phyloP scores from a whole-genome alignment of 345 rosid genomes.

The Hirschfeldia incana region DNA sequence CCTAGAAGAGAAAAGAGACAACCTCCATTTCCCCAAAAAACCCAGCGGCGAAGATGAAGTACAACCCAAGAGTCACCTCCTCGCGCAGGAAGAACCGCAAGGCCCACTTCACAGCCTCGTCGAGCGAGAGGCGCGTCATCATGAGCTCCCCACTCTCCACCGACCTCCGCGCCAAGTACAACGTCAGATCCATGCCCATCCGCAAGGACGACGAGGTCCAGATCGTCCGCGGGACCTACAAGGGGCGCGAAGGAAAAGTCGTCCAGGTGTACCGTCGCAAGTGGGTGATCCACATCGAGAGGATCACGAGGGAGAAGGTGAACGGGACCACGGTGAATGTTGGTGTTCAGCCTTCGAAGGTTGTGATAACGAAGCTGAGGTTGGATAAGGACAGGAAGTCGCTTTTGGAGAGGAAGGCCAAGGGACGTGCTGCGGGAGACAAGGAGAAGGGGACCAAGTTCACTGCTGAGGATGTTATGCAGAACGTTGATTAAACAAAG shows the following conservation, averaged over 20 bases:
- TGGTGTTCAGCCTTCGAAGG: not conserved
- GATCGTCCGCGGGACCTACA: not conserved
- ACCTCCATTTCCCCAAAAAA: not conserved
- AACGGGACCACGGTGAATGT: not conserved
- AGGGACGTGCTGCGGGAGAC: not conserved
- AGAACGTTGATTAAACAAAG: not conserved
- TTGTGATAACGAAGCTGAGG: not conserved
- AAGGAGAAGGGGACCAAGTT: not conserved
- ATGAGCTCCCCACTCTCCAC: not conserved
- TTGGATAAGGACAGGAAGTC: not conserved
- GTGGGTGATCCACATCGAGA: not conserved
- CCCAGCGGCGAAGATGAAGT: not conserved
- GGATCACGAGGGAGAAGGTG: not conserved
- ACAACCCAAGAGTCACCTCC: not conserved
- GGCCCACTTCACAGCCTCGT: not conserved
- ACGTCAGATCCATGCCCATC: not conserved
- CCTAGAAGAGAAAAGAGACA: not conserved
- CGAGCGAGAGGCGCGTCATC: not conserved
- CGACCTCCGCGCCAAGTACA: not conserved
- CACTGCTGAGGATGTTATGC: not conserved
- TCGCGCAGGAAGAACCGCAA: not conserved
- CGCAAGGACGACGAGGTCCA: not conserved
- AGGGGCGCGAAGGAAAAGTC: not conserved
- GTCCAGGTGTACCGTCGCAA: not conserved
- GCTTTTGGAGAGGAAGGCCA: not conserved